Conservation (phyloP, 495 filamentous ascomycete genomes). For the Aspergillus ostianus region DNA sequence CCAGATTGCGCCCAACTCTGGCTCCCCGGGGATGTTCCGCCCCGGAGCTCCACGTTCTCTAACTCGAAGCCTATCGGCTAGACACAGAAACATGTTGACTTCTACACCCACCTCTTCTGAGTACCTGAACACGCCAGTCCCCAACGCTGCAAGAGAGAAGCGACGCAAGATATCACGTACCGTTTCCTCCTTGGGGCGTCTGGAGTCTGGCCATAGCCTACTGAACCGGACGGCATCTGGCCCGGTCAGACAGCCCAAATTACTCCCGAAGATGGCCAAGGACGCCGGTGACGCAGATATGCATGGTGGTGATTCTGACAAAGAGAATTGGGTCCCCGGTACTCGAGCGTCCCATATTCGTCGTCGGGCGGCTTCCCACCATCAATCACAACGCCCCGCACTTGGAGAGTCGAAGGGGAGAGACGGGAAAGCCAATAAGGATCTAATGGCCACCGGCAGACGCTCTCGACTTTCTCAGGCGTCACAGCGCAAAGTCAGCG, state of each 20-base stretch:
- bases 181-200: constrained; percentile 62
- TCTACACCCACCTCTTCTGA: constrained; percentile 39
- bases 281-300: constrained; percentile 34
- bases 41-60: constrained; percentile 56
- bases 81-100: constrained; percentile 57
- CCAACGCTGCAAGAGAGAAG: constrained; percentile 53
- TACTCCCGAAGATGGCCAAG: constrained; percentile 25
- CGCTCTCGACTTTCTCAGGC: constrained; percentile 35
- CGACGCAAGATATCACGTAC: constrained; percentile 60
- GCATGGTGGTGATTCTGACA: constrained; percentile 75
- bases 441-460: constrained; percentile 30
- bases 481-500: constrained; percentile 14
- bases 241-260: constrained; percentile 27
- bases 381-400: constrained; percentile 36
- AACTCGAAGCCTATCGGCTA: constrained; percentile 33
- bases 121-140: constrained; percentile 43
- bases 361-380: constrained; percentile 34
- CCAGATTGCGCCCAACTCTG: constrained; percentile 67
- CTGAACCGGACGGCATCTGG: constrained; percentile 16
- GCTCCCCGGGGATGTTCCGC: constrained; percentile 69
- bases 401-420: constrained; percentile 45
- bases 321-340: constrained; percentile 84
- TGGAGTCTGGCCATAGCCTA: constrained; percentile 49
- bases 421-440: constrained; percentile 25
- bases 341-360: constrained; percentile 42